Conservation (phyloP, 306 rosid species). For the Aeschynomene evenia region DNA sequence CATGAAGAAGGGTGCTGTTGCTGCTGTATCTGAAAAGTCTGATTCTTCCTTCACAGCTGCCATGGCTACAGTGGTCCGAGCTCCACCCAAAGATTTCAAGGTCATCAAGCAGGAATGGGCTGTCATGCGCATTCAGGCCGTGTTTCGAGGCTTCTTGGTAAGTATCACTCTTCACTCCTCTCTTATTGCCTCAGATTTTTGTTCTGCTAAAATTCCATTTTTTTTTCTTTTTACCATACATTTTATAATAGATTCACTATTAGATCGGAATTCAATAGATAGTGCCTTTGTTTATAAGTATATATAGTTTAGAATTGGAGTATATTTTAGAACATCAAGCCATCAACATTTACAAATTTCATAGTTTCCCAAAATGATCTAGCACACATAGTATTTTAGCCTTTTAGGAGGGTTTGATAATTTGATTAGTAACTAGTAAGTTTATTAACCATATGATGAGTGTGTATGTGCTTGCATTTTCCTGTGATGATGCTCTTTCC, state of each 20-base stretch:
- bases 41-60: conserved; percentile 53
- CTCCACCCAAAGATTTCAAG: conserved; percentile 66
- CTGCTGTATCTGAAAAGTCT: conserved; percentile 28
- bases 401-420: background rate
- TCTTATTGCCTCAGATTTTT: no score
- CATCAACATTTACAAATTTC: background rate
- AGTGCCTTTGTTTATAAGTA: background rate
- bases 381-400: no score
- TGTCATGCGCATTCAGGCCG: conserved; percentile 74
- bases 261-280: background rate
- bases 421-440: background rate
- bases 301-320: background rate
- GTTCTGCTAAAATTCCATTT: background rate
- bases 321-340: background rate
- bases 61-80: conserved; percentile 66
- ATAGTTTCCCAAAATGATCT: background rate
- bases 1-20: conserved; percentile 34
- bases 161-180: background rate
- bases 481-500: background rate
- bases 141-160: conserved; percentile 84
- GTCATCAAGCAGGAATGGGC: conserved; percentile 74
- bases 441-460: background rate
- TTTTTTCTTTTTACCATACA: background rate
- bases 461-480: conserved; percentile 3
- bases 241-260: background rate